Base-by-base conservation (phyloP, 2,329 filamentous ascomycete species). In the Pseudopyricularia cyperi region DNA sequence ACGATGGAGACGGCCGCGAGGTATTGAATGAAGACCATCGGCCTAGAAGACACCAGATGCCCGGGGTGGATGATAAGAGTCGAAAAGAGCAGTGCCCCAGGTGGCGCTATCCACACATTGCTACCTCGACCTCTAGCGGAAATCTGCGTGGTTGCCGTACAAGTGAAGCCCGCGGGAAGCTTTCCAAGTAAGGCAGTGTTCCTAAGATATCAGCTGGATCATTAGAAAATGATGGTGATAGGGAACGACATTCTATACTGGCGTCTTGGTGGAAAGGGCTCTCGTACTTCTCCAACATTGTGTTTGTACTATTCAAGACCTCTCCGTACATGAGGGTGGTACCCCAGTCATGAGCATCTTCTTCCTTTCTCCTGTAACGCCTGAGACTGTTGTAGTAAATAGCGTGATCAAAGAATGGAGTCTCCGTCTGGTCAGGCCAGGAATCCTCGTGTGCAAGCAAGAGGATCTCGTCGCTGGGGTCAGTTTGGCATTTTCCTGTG, bases 51-150 rank as follows among this genome's bases (percentile, higher is more conserved):
- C 8, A 82, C 83, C 8, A 93, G 76, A 30, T 84, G 74, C 30
- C 87, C 79, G 1, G 86, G 79, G 67, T 98, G 93, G 56, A 88
- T 87, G 57, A 98, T 80, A 37, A 94, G 81, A 0, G 85, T 89
- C 9, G 89, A 95, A 69, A 95, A 93, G 64, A 96, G 85, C 6
- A 97, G 75, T 34, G 81, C 82, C 1, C 93, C 93, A 0, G 87
- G 79, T 1, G 93, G 93, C 0, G 90, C 89, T 4, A 98, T 82
- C 93, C 93, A 98, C 54, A 96, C 87, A 60, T 98, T 98, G 32
- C 78, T 83, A 4, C 93, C 93, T 9, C 93, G 84, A 7, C 93
- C 93, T 35, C 93, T 82, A 7, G 85, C 93, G 0, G 90, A 87
- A 7, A 96, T 74, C 65, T 97, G 91, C 0, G 85, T 89, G 0